Evolutionary conservation across 768 basidiomycete species (phyloP).

Genomic region (Cystofilobasidium capitatum): DNA sequence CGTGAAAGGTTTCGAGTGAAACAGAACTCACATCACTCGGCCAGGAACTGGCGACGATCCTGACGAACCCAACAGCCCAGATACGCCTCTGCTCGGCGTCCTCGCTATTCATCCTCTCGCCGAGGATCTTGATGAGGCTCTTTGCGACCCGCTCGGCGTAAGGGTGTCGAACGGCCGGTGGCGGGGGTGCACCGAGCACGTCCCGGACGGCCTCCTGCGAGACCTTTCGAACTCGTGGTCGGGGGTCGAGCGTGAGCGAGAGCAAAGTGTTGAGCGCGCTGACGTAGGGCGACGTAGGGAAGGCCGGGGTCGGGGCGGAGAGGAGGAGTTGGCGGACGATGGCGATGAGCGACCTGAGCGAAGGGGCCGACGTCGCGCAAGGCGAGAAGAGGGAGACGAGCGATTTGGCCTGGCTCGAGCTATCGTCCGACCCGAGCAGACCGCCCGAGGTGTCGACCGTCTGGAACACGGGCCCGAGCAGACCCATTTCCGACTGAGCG

Average conservation of each 20-base stretch:
- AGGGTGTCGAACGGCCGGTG: conserved; percentile 67
- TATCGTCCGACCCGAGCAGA: not conserved
- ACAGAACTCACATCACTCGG: conserved; percentile 49
- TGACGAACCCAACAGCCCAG: conserved; percentile 43
- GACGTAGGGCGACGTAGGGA: conserved; percentile 50
- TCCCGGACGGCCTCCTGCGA: conserved; percentile 78
- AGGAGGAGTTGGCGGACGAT: conserved; percentile 59
- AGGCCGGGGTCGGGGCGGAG: conserved; percentile 51
- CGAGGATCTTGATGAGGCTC: conserved; percentile 61
- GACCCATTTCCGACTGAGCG: conserved; percentile 58
- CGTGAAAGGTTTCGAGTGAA: conserved; percentile 41
- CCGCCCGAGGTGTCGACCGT: conserved; percentile 4
- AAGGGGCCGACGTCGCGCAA: conserved; percentile 36
- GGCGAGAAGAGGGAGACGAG: conserved; percentile 22
- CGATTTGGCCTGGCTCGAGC: not conserved
- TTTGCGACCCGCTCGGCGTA: conserved; percentile 72
- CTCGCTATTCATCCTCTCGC: conserved; percentile 55
- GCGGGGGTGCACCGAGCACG: conserved; percentile 63
- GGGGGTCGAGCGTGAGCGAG: conserved; percentile 69
- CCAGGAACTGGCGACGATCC: conserved; percentile 46
- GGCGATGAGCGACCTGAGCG: conserved; percentile 71
- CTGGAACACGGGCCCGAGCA: conserved; percentile 67
- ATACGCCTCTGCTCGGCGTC: conserved; percentile 59
- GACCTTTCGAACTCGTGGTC: conserved; percentile 88
- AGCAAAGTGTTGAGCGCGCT: conserved; percentile 78